Conservation (phyloP, 2,329 filamentous ascomycete genomes). For the Calonectria ilicicola region DNA sequence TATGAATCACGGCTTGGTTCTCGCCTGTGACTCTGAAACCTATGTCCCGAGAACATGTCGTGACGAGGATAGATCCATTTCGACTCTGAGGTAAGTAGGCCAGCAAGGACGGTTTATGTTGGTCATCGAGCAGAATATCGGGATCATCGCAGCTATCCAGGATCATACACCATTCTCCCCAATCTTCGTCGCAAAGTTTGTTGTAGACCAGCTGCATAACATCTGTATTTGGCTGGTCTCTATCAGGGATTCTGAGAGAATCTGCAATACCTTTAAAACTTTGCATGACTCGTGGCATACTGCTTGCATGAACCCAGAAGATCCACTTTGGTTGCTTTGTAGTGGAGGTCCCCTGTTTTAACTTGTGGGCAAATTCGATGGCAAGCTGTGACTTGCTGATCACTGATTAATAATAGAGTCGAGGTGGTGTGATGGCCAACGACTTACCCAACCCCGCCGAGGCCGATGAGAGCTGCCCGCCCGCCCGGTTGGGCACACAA, state of each 20-base stretch:
- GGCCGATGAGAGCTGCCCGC: slow-evolving; percentile 44
- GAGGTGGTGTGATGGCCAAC: too few relatives aligned
- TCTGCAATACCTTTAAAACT: slow-evolving; percentile 6
- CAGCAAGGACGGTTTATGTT: background rate
- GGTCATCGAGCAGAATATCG: background rate
- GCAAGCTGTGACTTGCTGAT: slow-evolving; percentile 38
- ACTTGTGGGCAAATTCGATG: slow-evolving; percentile 50
- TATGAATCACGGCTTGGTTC: background rate
- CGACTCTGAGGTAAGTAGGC: background rate
- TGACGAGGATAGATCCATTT: slow-evolving; percentile 5
- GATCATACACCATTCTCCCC: background rate
- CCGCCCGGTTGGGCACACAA: slow-evolving; percentile 33
- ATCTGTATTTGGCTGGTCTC: background rate
- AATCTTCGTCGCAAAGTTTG: background rate
- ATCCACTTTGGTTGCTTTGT: slow-evolving; percentile 43
- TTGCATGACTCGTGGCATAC: background rate
- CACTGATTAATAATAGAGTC: background rate
- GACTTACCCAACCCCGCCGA: slow-evolving; percentile 45
- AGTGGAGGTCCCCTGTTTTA: slow-evolving; percentile 29
- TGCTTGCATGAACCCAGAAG: slow-evolving; percentile 46
- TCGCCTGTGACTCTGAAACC: background rate
- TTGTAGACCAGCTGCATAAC: background rate
- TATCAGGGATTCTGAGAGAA: background rate
- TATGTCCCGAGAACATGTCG: background rate
- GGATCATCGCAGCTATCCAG: background rate